These are phyloP conservation scores for Tylopilus plumbeoviolaceoides DNA, from an alignment of 768 basidiomycete species.

Conservation along the genomic window DNA sequence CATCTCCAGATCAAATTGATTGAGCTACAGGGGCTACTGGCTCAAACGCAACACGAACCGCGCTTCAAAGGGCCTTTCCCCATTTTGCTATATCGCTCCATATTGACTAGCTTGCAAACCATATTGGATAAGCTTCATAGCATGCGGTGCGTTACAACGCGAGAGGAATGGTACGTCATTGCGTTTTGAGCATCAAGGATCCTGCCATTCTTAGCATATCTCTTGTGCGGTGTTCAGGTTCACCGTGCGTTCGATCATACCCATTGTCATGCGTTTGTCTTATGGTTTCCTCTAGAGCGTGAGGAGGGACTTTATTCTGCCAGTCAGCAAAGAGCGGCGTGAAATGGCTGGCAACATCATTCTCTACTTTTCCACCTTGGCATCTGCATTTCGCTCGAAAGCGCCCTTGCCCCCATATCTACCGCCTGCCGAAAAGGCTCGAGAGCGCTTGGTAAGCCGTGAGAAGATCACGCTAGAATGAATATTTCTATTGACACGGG, in stretches of 20 bases:
- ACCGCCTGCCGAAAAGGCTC: slow-evolving; percentile 85
- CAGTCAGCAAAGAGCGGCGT: slow-evolving; percentile 82
- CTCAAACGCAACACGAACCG: slow-evolving; percentile 89
- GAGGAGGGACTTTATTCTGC: slow-evolving; percentile 81
- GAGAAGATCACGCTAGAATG: background rate
- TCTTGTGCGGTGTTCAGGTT: slow-evolving; percentile 44
- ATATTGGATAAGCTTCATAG: slow-evolving; percentile 89
- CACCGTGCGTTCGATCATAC: slow-evolving; percentile 46
- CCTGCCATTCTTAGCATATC: slow-evolving; percentile 6
- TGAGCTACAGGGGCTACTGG: slow-evolving; percentile 77
- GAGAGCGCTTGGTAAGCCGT: slow-evolving; percentile 64
- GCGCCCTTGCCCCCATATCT: slow-evolving; percentile 95
- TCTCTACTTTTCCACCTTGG: slow-evolving; percentile 77
- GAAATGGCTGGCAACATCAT: slow-evolving; percentile 97
- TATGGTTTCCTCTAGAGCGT: slow-evolving; percentile 51
- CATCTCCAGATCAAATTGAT: slow-evolving; percentile 91
- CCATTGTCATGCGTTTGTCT: background rate
- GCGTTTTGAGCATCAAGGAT: background rate
- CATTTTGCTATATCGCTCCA: slow-evolving; percentile 74
- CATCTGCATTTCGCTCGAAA: slow-evolving; percentile 78
- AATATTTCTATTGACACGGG: background rate
- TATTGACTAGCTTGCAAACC: slow-evolving; percentile 77
- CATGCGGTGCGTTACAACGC: slow-evolving; percentile 95
- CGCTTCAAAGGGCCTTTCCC: slow-evolving; percentile 96
- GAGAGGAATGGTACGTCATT: slow-evolving; percentile 79